Conservation (phyloP, 1,284 basidiomycete species). For the Termitomyces sp. region DNA sequence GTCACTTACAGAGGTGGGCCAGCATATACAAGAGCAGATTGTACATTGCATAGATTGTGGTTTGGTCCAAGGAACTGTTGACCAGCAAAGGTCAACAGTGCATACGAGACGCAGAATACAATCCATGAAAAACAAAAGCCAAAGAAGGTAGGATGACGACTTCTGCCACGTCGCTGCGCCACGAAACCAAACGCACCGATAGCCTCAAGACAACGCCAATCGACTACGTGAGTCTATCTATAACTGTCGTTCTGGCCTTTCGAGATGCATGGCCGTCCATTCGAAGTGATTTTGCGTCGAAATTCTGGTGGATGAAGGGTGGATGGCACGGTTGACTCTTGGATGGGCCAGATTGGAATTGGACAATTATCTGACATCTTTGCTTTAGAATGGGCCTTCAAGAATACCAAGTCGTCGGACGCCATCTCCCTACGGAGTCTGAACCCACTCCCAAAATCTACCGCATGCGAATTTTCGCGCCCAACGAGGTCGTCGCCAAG, state of each 20-base stretch:
- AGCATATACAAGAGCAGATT: constrained; percentile 26
- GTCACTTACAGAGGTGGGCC: constrained; percentile 26
- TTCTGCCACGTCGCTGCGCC: constrained; percentile 18
- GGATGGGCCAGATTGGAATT: constrained; percentile 21
- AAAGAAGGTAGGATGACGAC: constrained; percentile 28
- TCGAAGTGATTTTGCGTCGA: constrained; percentile 9
- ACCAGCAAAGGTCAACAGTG: constrained; percentile 25
- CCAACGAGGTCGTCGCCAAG: constrained; percentile 98
- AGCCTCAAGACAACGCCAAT: constrained; percentile 32
- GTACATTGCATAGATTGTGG: constrained; percentile 22
- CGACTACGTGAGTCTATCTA: constrained; percentile 29
- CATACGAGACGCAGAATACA: constrained; percentile 27
- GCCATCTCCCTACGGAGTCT: constrained; percentile 91
- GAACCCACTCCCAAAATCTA: constrained; percentile 96
- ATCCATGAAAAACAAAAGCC: constrained; percentile 31
- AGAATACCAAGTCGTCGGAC: constrained; percentile 98
- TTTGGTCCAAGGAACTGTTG: constrained; percentile 20
- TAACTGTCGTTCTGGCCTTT: constrained; percentile 1
- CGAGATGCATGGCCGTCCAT: background rate
- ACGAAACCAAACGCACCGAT: constrained; percentile 13
- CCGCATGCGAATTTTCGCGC: constrained; percentile 99
- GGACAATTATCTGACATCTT: constrained; percentile 9
- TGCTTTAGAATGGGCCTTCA: constrained; percentile 40
- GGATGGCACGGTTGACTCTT: constrained; percentile 14
- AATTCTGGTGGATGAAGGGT: constrained; percentile 11